These are phyloP conservation scores for Boletus sensibilis DNA, from an alignment of 768 basidiomycete species.

Conservation along the genomic window DNA sequence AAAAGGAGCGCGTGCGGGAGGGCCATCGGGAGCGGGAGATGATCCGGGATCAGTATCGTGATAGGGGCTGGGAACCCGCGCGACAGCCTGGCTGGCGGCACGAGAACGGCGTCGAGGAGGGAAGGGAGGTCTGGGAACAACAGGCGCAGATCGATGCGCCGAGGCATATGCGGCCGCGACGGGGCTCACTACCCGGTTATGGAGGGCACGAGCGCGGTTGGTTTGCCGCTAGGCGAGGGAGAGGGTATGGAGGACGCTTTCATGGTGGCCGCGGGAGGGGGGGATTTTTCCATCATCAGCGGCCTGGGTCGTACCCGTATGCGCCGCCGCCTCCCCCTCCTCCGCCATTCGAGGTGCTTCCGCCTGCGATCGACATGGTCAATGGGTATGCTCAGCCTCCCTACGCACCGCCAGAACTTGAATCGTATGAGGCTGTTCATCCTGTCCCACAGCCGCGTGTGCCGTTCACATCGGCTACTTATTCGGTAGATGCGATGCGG, in stretches of 20 bases:
- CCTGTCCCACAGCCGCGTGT: constrained; percentile 29
- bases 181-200: constrained; percentile 36
- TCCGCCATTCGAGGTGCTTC: constrained; percentile 30
- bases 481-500: constrained; percentile 63
- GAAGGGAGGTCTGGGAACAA: constrained; percentile 24
- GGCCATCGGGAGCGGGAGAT: constrained; percentile 13
- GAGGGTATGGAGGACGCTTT: constrained; percentile 39
- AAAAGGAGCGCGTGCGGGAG: constrained; percentile 18
- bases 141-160: constrained; percentile 12
- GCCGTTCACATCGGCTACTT: constrained; percentile 47
- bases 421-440: constrained; percentile 26
- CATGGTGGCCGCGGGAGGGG: constrained; percentile 37
- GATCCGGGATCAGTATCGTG: constrained; percentile 15
- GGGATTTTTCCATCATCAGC: constrained; percentile 34
- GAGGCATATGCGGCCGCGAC: constrained; percentile 29
- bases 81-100: constrained; percentile 23
- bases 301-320: constrained; percentile 33
- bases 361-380: constrained; percentile 24
- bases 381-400: constrained; percentile 32
- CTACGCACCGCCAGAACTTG: constrained; percentile 34
- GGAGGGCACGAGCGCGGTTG: constrained; percentile 34
- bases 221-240: constrained; percentile 33
- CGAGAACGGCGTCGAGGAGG: constrained; percentile 29
- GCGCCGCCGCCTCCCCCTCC: constrained; percentile 20
- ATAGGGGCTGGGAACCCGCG: constrained; percentile 17